Conservation (phyloP, 306 rosid species). For the Abrus precatorius region DNA sequence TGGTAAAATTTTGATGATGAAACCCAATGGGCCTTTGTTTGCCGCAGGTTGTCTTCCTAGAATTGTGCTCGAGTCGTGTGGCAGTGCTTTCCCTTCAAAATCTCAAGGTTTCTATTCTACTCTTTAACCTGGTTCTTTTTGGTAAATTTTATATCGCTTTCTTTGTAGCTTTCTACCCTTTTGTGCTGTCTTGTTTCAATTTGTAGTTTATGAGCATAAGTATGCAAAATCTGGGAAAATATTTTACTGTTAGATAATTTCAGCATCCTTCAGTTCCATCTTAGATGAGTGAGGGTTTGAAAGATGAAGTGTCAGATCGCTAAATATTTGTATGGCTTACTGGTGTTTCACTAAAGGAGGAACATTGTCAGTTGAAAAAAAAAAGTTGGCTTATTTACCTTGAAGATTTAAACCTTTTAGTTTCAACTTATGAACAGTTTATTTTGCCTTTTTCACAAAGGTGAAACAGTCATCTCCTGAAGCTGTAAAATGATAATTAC, state of each 20-base stretch:
- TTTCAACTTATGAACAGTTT: constrained; percentile 4
- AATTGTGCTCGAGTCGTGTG: constrained; percentile 86
- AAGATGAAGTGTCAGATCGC: constrained; percentile 28
- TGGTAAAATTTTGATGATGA: constrained; percentile 30
- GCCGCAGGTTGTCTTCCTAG: constrained; percentile 89
- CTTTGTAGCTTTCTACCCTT: constrained; percentile 2
- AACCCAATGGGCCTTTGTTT: constrained; percentile 44
- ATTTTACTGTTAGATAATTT: background rate
- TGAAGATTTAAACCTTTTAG: constrained; percentile 40
- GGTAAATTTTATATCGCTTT: constrained; percentile 26
- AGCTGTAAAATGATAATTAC: constrained; percentile 1
- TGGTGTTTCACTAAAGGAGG: constrained; percentile 26
- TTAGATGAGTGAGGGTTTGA: constrained; percentile 36
- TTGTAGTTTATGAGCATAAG: background rate
- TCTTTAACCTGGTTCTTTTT: constrained; percentile 12
- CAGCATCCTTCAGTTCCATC: constrained; percentile 22
- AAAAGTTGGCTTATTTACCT: constrained; percentile 9
- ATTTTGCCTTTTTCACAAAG: background rate
- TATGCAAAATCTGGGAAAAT: background rate
- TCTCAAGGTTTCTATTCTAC: constrained; percentile 66
- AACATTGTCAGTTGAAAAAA: background rate
- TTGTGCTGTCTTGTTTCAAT: background rate
- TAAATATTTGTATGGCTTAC: background rate
- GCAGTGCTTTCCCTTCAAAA: constrained; percentile 80
- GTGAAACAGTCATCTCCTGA: background rate